phyloP scores from a whole-genome alignment of 1,284 basidiomycete species.

The Pholiota adiposa region DNA sequence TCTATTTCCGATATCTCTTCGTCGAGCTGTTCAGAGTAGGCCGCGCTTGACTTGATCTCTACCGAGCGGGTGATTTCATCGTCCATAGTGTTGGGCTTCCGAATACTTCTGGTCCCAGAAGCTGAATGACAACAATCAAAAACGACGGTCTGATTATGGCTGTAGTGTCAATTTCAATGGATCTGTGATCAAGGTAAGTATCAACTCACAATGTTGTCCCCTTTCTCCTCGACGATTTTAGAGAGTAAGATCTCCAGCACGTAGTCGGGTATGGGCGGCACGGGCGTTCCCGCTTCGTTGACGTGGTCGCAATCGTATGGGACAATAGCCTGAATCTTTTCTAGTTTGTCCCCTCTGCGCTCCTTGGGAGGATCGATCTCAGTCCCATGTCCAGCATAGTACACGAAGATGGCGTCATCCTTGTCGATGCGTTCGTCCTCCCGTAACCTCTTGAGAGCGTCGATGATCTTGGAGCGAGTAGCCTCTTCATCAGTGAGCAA shows the following conservation, averaged over 20 bases:
- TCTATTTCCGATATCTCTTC: constrained; percentile 1
- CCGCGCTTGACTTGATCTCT: not conserved
- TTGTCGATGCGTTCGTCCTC: constrained; percentile 19
- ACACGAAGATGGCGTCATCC: constrained; percentile 31
- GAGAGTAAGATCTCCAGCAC: constrained; percentile 13
- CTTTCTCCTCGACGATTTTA: constrained; percentile 14
- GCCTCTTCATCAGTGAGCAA: constrained; percentile 28
- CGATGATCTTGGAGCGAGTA: constrained; percentile 23
- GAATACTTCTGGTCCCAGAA: constrained; percentile 15
- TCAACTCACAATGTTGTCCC: constrained; percentile 22
- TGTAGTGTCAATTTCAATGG: not conserved
- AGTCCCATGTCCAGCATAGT: constrained; percentile 34
- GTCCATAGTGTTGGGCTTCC: not conserved
- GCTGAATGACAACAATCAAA: constrained; percentile 23
- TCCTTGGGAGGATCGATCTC: constrained; percentile 6
- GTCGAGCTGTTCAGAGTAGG: constrained; percentile 1
- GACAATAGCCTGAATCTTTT: constrained; percentile 18
- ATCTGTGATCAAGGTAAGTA: too few relatives aligned
- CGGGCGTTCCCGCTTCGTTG: not conserved
- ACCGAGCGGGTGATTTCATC: constrained; percentile 2
- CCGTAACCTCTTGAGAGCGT: constrained; percentile 18
- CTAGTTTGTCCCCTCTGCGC: not conserved
- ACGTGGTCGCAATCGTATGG: constrained; percentile 18
- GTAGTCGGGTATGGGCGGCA: constrained; percentile 16
- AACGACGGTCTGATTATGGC: constrained; percentile 13